Evolutionary conservation across 129 eudicot species (phyloP).

Genomic region (Calendula officinalis): DNA sequence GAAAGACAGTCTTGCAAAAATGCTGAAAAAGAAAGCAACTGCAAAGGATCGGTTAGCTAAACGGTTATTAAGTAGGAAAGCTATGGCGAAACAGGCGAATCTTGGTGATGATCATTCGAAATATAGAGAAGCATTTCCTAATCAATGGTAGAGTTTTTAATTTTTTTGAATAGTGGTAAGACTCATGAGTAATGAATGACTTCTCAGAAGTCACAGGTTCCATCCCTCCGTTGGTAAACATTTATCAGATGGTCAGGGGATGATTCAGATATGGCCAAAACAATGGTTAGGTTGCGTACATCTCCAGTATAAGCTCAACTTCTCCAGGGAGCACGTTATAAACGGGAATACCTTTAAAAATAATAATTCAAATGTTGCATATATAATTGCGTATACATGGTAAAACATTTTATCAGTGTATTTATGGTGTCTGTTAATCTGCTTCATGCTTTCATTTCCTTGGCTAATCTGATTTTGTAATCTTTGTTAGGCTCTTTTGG

Average conservation of each 20-base stretch:
- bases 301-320: too few species aligned
- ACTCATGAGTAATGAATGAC: too few species aligned
- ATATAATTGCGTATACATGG: slow-evolving; percentile 5
- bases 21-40: slow-evolving; percentile 84
- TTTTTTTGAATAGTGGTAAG: too few species aligned
- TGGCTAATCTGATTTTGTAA: background rate
- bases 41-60: slow-evolving; percentile 63
- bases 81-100: slow-evolving; percentile 49
- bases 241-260: background rate
- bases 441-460: background rate
- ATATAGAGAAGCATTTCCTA: slow-evolving; percentile 89
- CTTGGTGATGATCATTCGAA: slow-evolving; percentile 58
- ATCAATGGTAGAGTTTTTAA: slow-evolving; percentile 67
- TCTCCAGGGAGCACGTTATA: too few species aligned
- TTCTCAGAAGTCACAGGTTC: too few species aligned
- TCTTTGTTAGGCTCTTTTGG: background rate
- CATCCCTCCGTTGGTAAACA: background rate
- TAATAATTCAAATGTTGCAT: background rate
- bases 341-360: too few species aligned
- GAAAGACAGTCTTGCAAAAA: slow-evolving; percentile 71
- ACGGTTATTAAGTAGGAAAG: slow-evolving; percentile 59
- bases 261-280: background rate
- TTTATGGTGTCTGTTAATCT: background rate
- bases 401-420: background rate
- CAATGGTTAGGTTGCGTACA: too few species aligned